Conservation (phyloP, 176 grass and related monocot genomes). For the Dendrocalamus sinicus region DNA sequence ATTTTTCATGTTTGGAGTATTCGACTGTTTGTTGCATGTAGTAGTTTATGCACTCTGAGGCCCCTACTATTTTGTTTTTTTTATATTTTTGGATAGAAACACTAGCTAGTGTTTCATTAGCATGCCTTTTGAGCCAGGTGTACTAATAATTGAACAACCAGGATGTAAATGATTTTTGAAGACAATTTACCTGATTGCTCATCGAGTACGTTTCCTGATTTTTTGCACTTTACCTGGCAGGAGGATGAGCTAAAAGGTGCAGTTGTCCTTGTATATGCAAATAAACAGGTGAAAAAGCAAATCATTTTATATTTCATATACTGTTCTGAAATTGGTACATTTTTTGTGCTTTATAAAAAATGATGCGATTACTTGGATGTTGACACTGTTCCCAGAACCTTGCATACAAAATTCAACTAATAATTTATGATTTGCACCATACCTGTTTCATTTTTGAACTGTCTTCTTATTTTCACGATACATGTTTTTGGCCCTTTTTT, state of each 20-base stretch:
- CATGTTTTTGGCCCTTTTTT: not conserved
- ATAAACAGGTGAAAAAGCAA: constrained; percentile 85
- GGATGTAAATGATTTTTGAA: not conserved
- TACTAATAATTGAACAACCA: not conserved
- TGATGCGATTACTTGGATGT: not conserved
- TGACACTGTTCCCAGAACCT: not conserved
- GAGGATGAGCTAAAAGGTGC: constrained; percentile 99
- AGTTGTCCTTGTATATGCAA: constrained; percentile 90
- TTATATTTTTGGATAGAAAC: not conserved
- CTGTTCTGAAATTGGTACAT: constrained; percentile 16
- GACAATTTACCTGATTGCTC: not conserved
- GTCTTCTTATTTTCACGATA: not conserved
- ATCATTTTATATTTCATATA: constrained; percentile 9
- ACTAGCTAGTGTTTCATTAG: not conserved
- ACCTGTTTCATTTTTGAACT: not conserved
- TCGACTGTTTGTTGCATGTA: not conserved
- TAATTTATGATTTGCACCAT: not conserved
- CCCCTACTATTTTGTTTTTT: not conserved
- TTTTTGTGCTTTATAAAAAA: not conserved
- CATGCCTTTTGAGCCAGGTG: not conserved
- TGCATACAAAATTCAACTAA: not conserved
- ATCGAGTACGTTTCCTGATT: constrained; percentile 30
- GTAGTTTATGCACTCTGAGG: not conserved
- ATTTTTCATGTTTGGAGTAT: not conserved
- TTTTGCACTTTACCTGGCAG: constrained; percentile 56